Base-by-base conservation (phyloP, 257 asterid genomes). In the Lithospermum erythrorhizon region DNA sequence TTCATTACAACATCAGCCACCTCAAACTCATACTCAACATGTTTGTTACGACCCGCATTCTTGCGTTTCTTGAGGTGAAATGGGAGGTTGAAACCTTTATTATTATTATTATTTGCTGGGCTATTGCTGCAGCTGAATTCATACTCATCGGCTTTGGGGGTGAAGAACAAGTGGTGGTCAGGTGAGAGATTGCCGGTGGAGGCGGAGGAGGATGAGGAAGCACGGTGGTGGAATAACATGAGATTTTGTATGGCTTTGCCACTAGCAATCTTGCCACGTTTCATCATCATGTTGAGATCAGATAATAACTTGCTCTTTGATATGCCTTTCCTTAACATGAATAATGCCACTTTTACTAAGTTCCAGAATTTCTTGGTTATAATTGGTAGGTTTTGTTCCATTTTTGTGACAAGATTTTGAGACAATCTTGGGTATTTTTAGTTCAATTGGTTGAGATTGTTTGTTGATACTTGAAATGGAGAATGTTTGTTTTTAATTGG, bases 111-210 rank as follows among this genome's bases (percentile, higher is more conserved):
- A 27, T 27, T 27, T 27, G 83, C 84, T 0, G 94, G 97, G 73
- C 83, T 86, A 81, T 70, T 75, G 35, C 87, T 75, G 88, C 94
- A 89, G 78, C 94, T 89, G 78, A 82, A 87, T 72, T 89, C 97
- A 68, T 86, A 82, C 17, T 87, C 90, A 27, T 59, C 21, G 0
- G 74, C 17, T 17, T 73, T 57, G 30, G 61, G 22, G 3, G 76
- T 70, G 68, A 64, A 67, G 5, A 69, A 59, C 32, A 57, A 55
- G 9, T 54, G 75, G 10, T 61, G 57, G 25, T 64, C 61, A 21
- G 55, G 53, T 14, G 70, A 15, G 63, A 68, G 76, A 70, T 63
- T 68, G 78, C 57, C 63, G 75, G 14, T 3, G 68, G 68, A n/a
- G 61, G 66, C 2, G 73, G 64, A 37, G 66, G 69, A 1, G 37